Evolutionary conservation across 2,329 filamentous ascomycete species (phyloP).

Genomic region (Calonectria fujianensis): DNA sequence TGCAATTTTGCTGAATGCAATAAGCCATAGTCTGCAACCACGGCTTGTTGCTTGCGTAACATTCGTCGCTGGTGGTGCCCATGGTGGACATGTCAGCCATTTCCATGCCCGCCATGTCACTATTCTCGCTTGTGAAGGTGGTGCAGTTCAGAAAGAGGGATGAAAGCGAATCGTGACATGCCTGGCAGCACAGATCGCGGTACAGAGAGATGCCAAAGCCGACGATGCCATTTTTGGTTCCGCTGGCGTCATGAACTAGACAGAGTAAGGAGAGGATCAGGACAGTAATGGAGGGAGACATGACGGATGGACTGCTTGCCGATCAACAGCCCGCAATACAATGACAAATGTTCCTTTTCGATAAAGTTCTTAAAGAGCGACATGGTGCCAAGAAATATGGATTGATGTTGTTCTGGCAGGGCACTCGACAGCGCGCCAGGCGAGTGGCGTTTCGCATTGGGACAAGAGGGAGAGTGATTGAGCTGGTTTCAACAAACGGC

Average conservation of each 20-base stretch:
- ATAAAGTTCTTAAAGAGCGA: neutral
- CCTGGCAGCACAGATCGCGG: constrained; percentile 13
- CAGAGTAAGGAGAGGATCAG: neutral
- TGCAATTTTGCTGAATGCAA: constrained; percentile 22
- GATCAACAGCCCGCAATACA: constrained; percentile 14
- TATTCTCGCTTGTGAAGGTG: neutral
- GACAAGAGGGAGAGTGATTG: constrained; percentile 8
- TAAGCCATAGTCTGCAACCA: constrained; percentile 23
- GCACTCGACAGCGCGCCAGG: too few relatives aligned
- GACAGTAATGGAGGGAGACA: neutral
- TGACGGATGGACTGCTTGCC: neutral
- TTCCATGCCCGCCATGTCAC: constrained; percentile 13
- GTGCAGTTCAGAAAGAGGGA: constrained; percentile 9
- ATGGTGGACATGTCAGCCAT: constrained; percentile 17
- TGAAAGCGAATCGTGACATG: constrained; percentile 5
- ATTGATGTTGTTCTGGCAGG: neutral
- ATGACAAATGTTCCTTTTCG: constrained; percentile 1
- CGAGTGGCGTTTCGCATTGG: constrained; percentile 7
- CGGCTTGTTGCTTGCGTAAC: constrained; percentile 10
- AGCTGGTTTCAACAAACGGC: neutral
- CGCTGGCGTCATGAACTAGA: constrained; percentile 1
- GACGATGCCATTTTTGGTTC: constrained; percentile 13
- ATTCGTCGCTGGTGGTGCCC: constrained; percentile 18
- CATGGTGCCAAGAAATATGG: constrained; percentile 11
- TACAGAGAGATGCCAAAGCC: constrained; percentile 11